Evolutionary conservation across 441 rosid species (phyloP), one percentile per base, ranked within the genome.

Genomic region (Viola pubescens): DNA sequence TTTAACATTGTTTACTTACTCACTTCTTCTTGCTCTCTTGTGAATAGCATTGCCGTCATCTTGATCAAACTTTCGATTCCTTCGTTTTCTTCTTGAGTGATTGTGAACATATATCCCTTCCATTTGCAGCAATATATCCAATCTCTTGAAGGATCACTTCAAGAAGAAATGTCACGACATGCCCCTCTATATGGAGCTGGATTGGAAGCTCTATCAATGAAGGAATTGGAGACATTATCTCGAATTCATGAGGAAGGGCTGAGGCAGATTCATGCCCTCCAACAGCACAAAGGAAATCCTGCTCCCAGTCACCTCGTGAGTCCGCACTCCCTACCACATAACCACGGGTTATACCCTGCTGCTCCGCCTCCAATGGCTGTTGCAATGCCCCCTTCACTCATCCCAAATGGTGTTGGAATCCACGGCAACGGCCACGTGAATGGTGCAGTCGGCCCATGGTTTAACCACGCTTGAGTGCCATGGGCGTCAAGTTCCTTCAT

Each of bases 131-230:
- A 87, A 82, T 84, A 86, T 70, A 91, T 95, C 54, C 88, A 86
- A 77, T 71, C 85, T 11, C 81, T 95, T 3, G 83, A 89, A 75
- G 75, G 77, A 55, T 82, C 89, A 9, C 89, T 91, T 59, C 89
- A 84, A 68, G 99, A 91, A 57, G 99, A 95, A 72, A 91, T 91
- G 83, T 75, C 94, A 4, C 77, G 90, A 53, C 98, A 95, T 58
- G 99, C 99, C 9, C 99, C 98, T 10, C 86, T 95, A 3, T 95
- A 91, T 7, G 98, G 99, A 62, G 99, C 92, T 10, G 92, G 89
- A 58, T 66, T 95, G 77, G 98, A 91, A 74, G 78, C 86, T 65
- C 78, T 95, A 10, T 89, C 99, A 7, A 77, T 86, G 92, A 81
- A 81, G 69, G 99, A 95, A 78, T 75, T 95, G 59, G 96, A 87